These are phyloP conservation scores for Blastocrithidia nonstop DNA, from an alignment of 208 protist species.

Conservation along the genomic window DNA sequence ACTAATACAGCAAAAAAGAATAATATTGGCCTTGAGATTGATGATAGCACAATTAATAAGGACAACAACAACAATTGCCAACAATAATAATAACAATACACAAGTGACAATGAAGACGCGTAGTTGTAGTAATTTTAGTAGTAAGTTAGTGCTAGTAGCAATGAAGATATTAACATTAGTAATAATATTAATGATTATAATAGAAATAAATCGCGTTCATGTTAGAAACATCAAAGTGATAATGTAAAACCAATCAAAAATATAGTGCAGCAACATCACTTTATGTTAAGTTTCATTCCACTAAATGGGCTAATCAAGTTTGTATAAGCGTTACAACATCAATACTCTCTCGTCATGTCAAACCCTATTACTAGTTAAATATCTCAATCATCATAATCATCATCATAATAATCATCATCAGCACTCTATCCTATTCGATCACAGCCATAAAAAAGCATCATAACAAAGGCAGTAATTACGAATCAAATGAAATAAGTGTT, in stretches of 20 bases:
- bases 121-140: not conserved
- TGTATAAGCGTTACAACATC: constrained; percentile 15
- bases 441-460: too few relatives aligned
- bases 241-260: too few relatives aligned
- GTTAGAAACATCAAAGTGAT: too few relatives aligned
- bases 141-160: not conserved
- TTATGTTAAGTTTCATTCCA: constrained; percentile 23
- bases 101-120: not conserved
- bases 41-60: not conserved
- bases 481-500: constrained; percentile 13
- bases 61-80: not conserved
- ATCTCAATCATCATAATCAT: not conserved
- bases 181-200: too few relatives aligned
- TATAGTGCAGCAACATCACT: not conserved
- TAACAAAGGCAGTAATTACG: not conserved
- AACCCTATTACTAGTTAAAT: not conserved
- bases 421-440: too few relatives aligned
- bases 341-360: too few relatives aligned
- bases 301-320: constrained; percentile 14
- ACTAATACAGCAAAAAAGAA: too few relatives aligned
- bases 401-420: not conserved
- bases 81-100: too few relatives aligned
- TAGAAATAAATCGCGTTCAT: too few relatives aligned
- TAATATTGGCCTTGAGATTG: not conserved
- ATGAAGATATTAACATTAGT: not conserved